Conservation (phyloP, 139 green algal species). For the Micromonas pusilla region DNA sequence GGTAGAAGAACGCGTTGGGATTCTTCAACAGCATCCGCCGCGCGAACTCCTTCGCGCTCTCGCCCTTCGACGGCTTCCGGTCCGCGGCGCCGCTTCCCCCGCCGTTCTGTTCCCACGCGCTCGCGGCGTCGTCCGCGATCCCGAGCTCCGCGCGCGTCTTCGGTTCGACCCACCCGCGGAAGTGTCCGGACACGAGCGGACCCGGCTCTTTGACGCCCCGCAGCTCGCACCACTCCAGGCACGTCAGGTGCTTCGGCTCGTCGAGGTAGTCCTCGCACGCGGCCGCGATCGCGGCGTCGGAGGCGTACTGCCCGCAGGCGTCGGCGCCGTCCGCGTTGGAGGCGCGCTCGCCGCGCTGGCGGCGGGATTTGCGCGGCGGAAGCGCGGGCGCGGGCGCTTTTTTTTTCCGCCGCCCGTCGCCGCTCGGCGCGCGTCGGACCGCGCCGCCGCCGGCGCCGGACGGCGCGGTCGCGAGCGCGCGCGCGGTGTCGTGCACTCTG, state of each 20-base stretch:
- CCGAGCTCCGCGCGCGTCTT: constrained; percentile 22
- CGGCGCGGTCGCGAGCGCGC: background rate
- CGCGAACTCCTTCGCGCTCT: constrained; percentile 26
- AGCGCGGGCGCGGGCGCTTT: background rate
- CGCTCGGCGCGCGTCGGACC: background rate
- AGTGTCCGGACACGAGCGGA: background rate
- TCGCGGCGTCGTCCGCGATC: constrained; percentile 33
- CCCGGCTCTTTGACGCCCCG: constrained; percentile 5
- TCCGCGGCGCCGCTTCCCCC: constrained; percentile 41
- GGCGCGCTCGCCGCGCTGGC: background rate
- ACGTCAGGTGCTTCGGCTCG: constrained; percentile 6
- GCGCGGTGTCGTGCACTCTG: background rate
- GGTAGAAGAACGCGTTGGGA: constrained; percentile 73
- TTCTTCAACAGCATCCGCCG: constrained; percentile 58
- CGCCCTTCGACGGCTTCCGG: constrained; percentile 33
- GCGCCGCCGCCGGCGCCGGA: too few relatives aligned
- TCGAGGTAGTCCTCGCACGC: background rate
- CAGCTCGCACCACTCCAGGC: constrained; percentile 5
- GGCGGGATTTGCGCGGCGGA: background rate
- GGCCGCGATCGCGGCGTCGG: background rate
- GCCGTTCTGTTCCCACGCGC: constrained; percentile 48
- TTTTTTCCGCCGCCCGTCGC: background rate
- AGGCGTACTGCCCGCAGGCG: too few relatives aligned
- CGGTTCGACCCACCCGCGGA: constrained; percentile 18
- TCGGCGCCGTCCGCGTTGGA: too few relatives aligned